Conservation (phyloP, 345 rosid species). For the Isatis tinctoria region DNA sequence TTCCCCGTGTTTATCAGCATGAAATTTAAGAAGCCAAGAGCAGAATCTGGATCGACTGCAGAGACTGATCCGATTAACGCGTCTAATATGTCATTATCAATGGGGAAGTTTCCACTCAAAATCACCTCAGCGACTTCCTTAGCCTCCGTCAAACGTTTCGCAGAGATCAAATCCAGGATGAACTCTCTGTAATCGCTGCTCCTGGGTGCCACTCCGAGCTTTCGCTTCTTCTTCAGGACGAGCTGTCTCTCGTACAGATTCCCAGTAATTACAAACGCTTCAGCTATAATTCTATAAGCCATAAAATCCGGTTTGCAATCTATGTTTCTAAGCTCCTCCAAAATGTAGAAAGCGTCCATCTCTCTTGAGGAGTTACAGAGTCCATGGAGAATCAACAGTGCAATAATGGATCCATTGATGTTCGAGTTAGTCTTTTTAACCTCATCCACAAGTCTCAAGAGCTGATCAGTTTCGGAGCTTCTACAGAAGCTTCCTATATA, state of each 20-base stretch:
- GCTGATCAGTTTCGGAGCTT: slow-evolving; percentile 32
- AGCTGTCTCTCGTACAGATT: slow-evolving; percentile 51
- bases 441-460: slow-evolving; percentile 49
- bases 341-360: slow-evolving; percentile 49
- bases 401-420: slow-evolving; percentile 70
- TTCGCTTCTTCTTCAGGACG: slow-evolving; percentile 82
- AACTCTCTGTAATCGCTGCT: slow-evolving; percentile 61
- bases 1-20: slow-evolving; percentile 51
- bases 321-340: slow-evolving; percentile 70
- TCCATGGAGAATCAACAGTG: slow-evolving; percentile 64
- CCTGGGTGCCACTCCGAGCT: slow-evolving; percentile 92
- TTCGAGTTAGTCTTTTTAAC: slow-evolving; percentile 33
- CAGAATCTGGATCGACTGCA: slow-evolving; percentile 52
- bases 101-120: slow-evolving; percentile 63
- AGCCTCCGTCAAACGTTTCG: slow-evolving; percentile 57
- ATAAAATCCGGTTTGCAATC: slow-evolving; percentile 88
- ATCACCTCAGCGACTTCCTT: slow-evolving; percentile 66
- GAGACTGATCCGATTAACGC: slow-evolving; percentile 73
- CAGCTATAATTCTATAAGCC: slow-evolving; percentile 80
- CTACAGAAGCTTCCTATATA: slow-evolving; percentile 56
- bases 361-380: slow-evolving; percentile 63
- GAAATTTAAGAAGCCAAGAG: slow-evolving; percentile 46
- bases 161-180: slow-evolving; percentile 53
- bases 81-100: slow-evolving; percentile 66
- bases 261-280: slow-evolving; percentile 51